phyloP scores from a whole-genome alignment of 208 protist species.

The Tritrichomonas musculus region DNA sequence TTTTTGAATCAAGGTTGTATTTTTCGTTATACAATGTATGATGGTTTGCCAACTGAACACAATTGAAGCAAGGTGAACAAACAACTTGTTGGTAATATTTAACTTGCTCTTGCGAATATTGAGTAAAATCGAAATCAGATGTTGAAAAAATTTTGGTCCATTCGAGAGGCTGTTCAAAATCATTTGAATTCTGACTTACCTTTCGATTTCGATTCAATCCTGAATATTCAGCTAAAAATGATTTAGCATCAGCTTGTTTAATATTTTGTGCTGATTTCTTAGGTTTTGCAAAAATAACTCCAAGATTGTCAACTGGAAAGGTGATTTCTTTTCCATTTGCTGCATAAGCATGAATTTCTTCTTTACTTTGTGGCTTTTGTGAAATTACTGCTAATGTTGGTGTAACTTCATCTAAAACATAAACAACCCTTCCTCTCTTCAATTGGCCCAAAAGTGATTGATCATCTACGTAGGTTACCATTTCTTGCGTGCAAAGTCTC shows the following conservation, averaged over 20 bases:
- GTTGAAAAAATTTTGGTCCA: constrained; percentile 14
- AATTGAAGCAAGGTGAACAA: background rate
- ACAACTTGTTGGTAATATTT: background rate
- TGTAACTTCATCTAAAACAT: background rate
- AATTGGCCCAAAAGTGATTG: background rate
- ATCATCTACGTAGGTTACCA: background rate
- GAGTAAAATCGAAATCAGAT: background rate
- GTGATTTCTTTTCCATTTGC: background rate
- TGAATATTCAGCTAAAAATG: background rate
- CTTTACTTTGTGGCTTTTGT: background rate
- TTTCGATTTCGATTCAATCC: too few relatives aligned
- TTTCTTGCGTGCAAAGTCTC: background rate
- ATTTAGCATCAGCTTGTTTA: background rate
- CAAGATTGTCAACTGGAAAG: background rate
- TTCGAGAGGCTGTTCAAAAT: background rate
- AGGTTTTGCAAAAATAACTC: background rate
- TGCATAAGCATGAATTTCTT: background rate
- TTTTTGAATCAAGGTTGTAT: background rate
- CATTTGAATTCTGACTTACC: too few relatives aligned
- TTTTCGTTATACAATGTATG: background rate
- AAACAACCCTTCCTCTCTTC: background rate
- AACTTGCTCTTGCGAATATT: background rate
- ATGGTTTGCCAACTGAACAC: background rate
- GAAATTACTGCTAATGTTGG: background rate
- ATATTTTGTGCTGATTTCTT: background rate